Evolutionary conservation across 2,329 filamentous ascomycete species (phyloP).

Genomic region (Helotiales sp.): DNA sequence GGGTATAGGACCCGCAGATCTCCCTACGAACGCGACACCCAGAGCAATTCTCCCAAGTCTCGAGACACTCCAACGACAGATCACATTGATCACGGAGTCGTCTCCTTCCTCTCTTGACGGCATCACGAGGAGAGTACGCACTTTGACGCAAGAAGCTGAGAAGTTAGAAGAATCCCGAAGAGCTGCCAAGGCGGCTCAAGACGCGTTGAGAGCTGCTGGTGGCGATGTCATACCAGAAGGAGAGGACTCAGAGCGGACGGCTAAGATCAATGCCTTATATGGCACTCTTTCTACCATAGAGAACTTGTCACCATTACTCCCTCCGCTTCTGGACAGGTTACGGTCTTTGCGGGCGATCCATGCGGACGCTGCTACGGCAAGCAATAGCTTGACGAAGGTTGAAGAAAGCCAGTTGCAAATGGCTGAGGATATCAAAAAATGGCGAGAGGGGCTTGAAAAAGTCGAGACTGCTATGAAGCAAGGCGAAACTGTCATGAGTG

Average conservation of each 20-base stretch:
- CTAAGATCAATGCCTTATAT: slow-evolving; percentile 91
- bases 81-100: slow-evolving; percentile 72
- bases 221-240: slow-evolving; percentile 42
- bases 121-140: slow-evolving; percentile 67
- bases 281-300: slow-evolving; percentile 87
- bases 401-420: slow-evolving; percentile 82
- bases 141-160: slow-evolving; percentile 72
- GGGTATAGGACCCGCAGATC: slow-evolving; percentile 70
- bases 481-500: slow-evolving; percentile 68
- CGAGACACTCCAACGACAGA: slow-evolving; percentile 76
- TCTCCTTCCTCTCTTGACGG: slow-evolving; percentile 72
- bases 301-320: slow-evolving; percentile 78
- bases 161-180: slow-evolving; percentile 65
- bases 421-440: slow-evolving; percentile 79
- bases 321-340: slow-evolving; percentile 80
- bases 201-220: slow-evolving; percentile 49
- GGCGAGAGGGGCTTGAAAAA: slow-evolving; percentile 77
- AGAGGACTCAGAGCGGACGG: slow-evolving; percentile 67
- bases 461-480: slow-evolving; percentile 74
- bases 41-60: slow-evolving; percentile 80
- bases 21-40: slow-evolving; percentile 60
- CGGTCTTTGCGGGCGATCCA: slow-evolving; percentile 83
- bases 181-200: slow-evolving; percentile 61
- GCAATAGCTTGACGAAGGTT: slow-evolving; percentile 72
- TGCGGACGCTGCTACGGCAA: slow-evolving; percentile 79